Evolutionary conservation across 2,329 filamentous ascomycete species (phyloP).

Genomic region (Nannizzia gypsea): DNA sequence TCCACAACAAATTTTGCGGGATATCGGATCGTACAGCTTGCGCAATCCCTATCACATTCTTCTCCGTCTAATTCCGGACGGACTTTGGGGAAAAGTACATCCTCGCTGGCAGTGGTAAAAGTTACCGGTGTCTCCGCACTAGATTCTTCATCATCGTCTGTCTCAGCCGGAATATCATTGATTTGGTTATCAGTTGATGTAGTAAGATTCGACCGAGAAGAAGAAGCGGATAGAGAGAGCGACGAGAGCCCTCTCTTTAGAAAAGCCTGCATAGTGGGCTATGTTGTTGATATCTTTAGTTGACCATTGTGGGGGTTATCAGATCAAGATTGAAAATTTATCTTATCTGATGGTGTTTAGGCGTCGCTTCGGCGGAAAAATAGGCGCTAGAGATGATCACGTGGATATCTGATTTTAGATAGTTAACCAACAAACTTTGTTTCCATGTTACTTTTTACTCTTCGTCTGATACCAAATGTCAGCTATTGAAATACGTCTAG

Average conservation of each 20-base stretch:
- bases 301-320: conserved; percentile 4
- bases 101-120: conserved; percentile 38
- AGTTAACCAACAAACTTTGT: too few species aligned
- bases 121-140: conserved; percentile 19
- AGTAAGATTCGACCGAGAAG: background rate
- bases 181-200: background rate
- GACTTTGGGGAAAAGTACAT: conserved; percentile 60
- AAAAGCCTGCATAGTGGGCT: conserved; percentile 8
- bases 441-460: too few species aligned
- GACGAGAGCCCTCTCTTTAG: conserved; percentile 9
- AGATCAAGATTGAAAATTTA: conserved; percentile 7
- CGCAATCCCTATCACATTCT: conserved; percentile 80
- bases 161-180: conserved; percentile 3
- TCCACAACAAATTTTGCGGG: conserved; percentile 65
- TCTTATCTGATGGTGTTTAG: conserved; percentile 11
- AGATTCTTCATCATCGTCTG: background rate
- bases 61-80: conserved; percentile 71
- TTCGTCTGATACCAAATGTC: too few species aligned
- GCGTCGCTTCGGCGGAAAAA: conserved; percentile 7
- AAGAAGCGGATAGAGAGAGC: conserved; percentile 4
- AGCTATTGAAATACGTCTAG: too few species aligned
- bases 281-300: background rate
- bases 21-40: conserved; percentile 64
- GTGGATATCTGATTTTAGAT: background rate
- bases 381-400: background rate